phyloP scores from a whole-genome alignment of 2,329 filamentous ascomycete species.

The Botrytis paeoniae region DNA sequence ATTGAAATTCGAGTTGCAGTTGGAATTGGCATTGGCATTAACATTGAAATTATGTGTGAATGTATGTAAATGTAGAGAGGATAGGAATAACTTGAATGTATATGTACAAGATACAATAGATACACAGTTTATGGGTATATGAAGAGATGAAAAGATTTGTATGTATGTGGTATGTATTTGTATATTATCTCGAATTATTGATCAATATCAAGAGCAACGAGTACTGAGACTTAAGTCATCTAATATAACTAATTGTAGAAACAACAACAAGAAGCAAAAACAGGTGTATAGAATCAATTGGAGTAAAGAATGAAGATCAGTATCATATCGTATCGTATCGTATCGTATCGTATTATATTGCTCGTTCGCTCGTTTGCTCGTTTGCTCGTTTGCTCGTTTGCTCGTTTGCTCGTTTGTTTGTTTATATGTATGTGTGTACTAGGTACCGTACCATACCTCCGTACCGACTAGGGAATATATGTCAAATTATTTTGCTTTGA shows the following conservation, averaged over 20 bases:
- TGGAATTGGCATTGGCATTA: neutral
- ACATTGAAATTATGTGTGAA: neutral
- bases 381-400: no score
- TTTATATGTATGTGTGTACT: neutral
- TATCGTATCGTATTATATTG: neutral
- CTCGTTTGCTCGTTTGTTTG: neutral
- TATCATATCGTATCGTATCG: neutral
- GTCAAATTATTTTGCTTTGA: no score
- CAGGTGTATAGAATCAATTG: conserved; percentile 13
- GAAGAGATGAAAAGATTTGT: neutral
- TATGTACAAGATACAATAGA: neutral
- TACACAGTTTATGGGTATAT: neutral
- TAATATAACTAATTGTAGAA: neutral
- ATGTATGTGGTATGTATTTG: neutral
- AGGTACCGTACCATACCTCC: neutral
- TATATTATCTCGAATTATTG: neutral
- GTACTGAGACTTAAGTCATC: neutral
- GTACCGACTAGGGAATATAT: neutral
- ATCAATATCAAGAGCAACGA: neutral
- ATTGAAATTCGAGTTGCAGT: neutral
- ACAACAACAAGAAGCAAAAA: neutral
- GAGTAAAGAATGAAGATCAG: neutral
- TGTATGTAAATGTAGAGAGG: neutral
- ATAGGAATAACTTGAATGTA: no score
- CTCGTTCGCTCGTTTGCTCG: neutral